phyloP scores from a whole-genome alignment of 768 basidiomycete species.

The Coprinopsis marcescibilis region DNA sequence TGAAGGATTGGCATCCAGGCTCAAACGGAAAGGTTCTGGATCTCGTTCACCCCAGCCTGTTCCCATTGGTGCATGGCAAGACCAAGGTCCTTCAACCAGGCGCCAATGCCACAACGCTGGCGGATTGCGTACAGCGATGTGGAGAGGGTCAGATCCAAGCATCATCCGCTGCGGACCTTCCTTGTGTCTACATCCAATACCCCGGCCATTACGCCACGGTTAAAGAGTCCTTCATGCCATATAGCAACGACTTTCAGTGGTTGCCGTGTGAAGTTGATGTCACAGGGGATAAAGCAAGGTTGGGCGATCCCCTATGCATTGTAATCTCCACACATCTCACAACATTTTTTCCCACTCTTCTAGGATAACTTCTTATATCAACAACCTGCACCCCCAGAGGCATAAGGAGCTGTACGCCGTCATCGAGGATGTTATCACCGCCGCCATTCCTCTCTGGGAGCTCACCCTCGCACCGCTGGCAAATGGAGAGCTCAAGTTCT shows the following conservation, averaged over 20 bases:
- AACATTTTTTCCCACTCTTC: too few species aligned
- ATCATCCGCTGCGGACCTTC: not conserved
- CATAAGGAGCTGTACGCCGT: constrained; percentile 20
- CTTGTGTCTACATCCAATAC: too few species aligned
- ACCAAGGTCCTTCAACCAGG: constrained; percentile 1
- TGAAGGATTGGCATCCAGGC: constrained; percentile 40
- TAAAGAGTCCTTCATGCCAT: not conserved
- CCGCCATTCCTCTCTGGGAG: constrained; percentile 27
- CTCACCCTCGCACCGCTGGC: constrained; percentile 17
- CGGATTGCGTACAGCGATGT: constrained; percentile 14
- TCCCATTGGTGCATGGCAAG: constrained; percentile 26
- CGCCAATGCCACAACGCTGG: constrained; percentile 7
- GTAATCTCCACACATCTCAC: too few species aligned
- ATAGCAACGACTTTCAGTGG: constrained; percentile 15
- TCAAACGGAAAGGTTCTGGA: constrained; percentile 36
- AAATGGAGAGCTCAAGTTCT: not conserved
- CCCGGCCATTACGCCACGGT: not conserved
- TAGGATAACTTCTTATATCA: constrained; percentile 34
- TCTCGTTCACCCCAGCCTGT: constrained; percentile 39
- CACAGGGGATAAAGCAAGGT: constrained; percentile 16
- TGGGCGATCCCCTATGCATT: too few species aligned
- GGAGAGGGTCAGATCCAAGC: constrained; percentile 16
- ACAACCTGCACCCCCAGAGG: constrained; percentile 30
- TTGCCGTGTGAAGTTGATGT: constrained; percentile 15
- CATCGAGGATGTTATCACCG: constrained; percentile 22